phyloP scores from a whole-genome alignment of 169 alveolate genomes.

The Besnoitia besnoiti region DNA sequence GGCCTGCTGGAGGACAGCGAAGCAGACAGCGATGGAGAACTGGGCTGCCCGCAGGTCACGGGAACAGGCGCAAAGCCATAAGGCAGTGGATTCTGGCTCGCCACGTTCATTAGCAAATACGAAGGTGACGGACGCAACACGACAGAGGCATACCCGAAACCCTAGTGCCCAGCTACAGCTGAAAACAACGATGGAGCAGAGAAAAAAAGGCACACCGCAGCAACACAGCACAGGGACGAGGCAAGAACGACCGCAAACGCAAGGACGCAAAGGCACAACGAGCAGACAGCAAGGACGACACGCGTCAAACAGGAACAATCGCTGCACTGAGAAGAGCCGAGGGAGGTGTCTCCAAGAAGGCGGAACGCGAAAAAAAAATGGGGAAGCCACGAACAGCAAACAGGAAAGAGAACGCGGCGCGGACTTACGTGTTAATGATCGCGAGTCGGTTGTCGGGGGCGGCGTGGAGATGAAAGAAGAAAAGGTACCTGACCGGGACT shows the following conservation, averaged over 20 bases:
- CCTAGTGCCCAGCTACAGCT: too few species aligned
- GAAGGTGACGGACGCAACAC: too few species aligned
- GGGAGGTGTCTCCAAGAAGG: too few species aligned
- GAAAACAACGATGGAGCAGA: neutral
- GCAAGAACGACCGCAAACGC: neutral
- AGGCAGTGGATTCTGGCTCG: neutral
- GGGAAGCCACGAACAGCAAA: too few species aligned
- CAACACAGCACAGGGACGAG: neutral
- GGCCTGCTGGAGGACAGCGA: neutral
- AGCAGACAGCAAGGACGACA: neutral
- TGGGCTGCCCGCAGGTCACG: neutral
- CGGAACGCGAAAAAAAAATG: too few species aligned
- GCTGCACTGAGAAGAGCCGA: neutral
- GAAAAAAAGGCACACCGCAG: neutral
- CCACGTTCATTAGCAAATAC: too few species aligned
- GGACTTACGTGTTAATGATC: conserved; percentile 25
- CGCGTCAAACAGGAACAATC: too few species aligned
- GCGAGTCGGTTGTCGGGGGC: neutral
- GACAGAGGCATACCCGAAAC: too few species aligned
- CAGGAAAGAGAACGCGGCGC: neutral
- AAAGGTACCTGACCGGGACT: conserved; percentile 54
- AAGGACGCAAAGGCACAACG: neutral
- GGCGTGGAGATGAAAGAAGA: conserved; percentile 40
- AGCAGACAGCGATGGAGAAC: neutral
- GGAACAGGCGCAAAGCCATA: neutral